Percentiles rank a stretch among this genome's conserved stretches.
Evolutionary conservation across 495 filamentous ascomycete genomes (phyloP).

Genomic region (Thozetella sp.): DNA sequence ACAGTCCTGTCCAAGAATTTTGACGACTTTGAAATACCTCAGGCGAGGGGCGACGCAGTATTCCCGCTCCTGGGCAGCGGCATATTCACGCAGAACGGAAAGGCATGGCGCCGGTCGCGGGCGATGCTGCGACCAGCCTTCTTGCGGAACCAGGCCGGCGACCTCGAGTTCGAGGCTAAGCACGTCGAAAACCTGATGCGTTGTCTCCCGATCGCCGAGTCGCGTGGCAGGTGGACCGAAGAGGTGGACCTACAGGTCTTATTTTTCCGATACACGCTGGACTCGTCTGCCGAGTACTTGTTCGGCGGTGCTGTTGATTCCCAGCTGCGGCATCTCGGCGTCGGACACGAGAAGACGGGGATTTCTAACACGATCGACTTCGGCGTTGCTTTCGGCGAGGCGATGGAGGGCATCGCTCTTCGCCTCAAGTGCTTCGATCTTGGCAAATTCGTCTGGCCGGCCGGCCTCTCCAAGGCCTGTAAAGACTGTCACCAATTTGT

Average conservation of each 20-base stretch:
- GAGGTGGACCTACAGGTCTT: neutral
- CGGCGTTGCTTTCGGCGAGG: neutral
- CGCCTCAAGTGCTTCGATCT: neutral
- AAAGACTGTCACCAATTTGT: neutral
- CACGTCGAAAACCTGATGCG: neutral
- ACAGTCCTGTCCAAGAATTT: neutral
- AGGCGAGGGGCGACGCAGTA: neutral
- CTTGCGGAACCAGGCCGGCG: neutral
- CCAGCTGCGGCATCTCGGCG: neutral
- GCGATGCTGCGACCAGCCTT: neutral
- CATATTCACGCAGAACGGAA: neutral
- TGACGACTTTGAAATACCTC: neutral
- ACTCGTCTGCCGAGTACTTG: neutral
- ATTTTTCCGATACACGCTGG: neutral
- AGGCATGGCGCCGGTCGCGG: neutral
- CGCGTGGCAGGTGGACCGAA: neutral
- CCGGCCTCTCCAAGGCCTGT: neutral
- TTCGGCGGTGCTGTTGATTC: neutral
- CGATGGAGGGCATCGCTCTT: neutral
- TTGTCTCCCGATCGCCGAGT: neutral
- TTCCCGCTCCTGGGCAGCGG: neutral
- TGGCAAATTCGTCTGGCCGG: neutral
- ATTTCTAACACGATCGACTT: neutral
- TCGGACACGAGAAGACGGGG: neutral
- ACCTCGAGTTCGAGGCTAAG: neutral